phyloP scores from a whole-genome alignment of 2,329 filamentous ascomycete species.

The Colletotrichum magnum region DNA sequence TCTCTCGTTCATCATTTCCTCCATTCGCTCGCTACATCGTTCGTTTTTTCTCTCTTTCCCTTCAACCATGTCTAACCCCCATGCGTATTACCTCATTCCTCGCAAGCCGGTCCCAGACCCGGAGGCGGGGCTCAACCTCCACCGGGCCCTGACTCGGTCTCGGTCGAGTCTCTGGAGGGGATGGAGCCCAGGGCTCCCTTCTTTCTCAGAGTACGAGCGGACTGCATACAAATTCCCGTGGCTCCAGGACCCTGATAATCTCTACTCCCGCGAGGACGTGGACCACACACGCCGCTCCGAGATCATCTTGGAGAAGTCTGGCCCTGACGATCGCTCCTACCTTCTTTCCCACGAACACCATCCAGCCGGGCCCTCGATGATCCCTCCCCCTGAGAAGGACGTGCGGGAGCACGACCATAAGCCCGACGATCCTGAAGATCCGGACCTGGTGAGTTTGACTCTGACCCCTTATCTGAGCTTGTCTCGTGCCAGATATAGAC shows the following conservation, averaged over 20 bases:
- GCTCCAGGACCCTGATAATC: constrained; percentile 38
- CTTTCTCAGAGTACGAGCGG: constrained; percentile 47
- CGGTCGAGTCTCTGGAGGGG: constrained; percentile 48
- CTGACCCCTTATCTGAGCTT: too few species aligned
- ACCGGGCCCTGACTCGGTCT: constrained; percentile 39
- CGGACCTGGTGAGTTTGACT: constrained; percentile 43
- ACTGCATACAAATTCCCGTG: constrained; percentile 49
- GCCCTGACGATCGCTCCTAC: constrained; percentile 12
- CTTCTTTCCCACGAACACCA: constrained; percentile 2
- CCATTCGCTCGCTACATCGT: constrained; percentile 26
- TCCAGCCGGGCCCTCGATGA: not conserved
- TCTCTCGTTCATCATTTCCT: constrained; percentile 9
- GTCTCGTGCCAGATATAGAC: too few species aligned
- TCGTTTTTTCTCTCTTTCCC: constrained; percentile 2
- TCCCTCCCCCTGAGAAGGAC: not conserved
- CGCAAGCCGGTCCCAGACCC: constrained; percentile 32
- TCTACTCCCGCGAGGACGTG: not conserved
- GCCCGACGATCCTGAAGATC: constrained; percentile 39
- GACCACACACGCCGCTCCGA: not conserved
- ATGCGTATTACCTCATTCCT: constrained; percentile 27
- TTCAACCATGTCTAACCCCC: constrained; percentile 23
- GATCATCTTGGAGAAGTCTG: constrained; percentile 3
- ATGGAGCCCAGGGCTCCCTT: constrained; percentile 45
- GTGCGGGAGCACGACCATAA: not conserved
- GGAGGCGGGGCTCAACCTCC: constrained; percentile 16